Conservation (phyloP, 140 eudicot genomes). For the Cichorium intybus region DNA sequence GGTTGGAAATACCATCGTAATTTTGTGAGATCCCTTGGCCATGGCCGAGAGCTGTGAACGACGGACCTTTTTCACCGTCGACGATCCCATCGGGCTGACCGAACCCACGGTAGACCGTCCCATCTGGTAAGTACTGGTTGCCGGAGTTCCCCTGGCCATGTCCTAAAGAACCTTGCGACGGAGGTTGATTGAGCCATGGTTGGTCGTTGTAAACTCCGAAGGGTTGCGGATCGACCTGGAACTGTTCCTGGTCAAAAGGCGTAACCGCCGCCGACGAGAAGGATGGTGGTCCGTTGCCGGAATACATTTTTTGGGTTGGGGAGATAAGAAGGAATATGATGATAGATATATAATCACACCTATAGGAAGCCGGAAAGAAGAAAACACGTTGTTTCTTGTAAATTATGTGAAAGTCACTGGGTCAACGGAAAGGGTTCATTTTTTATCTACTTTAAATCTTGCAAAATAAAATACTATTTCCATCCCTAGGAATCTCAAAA, state of each 20-base stretch:
- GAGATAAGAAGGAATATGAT: background rate
- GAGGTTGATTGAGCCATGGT: background rate
- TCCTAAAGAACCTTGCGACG: background rate
- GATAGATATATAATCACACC: background rate
- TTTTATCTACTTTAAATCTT: no score
- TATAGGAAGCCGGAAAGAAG: background rate
- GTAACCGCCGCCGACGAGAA: background rate
- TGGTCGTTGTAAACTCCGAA: background rate
- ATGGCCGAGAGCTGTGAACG: background rate
- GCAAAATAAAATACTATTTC: no score
- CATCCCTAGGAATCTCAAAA: no score
- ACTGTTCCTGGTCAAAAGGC: background rate
- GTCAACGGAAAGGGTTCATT: background rate
- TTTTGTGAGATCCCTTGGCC: background rate
- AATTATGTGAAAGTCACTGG: background rate
- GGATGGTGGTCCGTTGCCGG: background rate
- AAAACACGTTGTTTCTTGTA: background rate
- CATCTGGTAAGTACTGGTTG: background rate
- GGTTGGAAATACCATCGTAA: background rate
- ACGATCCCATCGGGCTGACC: background rate
- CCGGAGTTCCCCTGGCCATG: background rate
- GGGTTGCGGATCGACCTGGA: background rate
- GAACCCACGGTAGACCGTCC: background rate
- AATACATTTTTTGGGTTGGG: background rate
- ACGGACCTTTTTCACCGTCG: background rate